Base-by-base conservation (phyloP, 2,329 filamentous ascomycete species). In the Aspergillus sp. region DNA sequence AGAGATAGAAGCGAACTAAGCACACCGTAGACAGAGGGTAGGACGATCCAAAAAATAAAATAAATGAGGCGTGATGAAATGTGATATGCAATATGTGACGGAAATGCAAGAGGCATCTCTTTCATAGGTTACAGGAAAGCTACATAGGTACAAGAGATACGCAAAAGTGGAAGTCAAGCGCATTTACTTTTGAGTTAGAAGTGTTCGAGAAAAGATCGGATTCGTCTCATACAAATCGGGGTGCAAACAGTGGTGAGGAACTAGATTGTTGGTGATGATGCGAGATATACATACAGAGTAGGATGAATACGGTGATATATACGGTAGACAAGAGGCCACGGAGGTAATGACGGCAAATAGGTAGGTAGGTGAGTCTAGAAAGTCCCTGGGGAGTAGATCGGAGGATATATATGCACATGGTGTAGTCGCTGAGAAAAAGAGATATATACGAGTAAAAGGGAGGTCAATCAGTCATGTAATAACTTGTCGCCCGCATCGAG, bases 401-500 rank as follows among this genome's bases (percentile, higher is more conserved):
- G 37, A n/a, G 48, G 9, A 55, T 33, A 51, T 45, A 56, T 56
- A 25, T 50, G 54, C 47, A 56, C 8, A 21, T 23, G 25, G 46
- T 31, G 25, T 33, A 31, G 9, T 37, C 40, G 41, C 41, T 52
- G 41, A 47, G 37, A 35, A 27, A 27, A 31, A 35, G 23, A 45
- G 14, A 46, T 51, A 45, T 45, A 19, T 45, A 50, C 47, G 46
- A 51, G 46, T 44, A 27, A 8, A 40, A 12, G 19, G 48, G 31
- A n/a, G 46, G 23, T 62, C 56, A 60, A 44, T 68, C 65, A 72
- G 33, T 64, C 61, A 52, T 79, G 68, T 58, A 66, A 25, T 31
- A 87, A 70, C 56, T 75, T 76, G 52, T 78, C 74, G 41, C 82
- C 84, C 31, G 91, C 91, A 51, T 78, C 74, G 53, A 78, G 80